A percentile compares a stretch with the other conserved stretches of the same genome.
Conservation (phyloP, 768 basidiomycete species). For the Leucocoprinus leucothites region DNA sequence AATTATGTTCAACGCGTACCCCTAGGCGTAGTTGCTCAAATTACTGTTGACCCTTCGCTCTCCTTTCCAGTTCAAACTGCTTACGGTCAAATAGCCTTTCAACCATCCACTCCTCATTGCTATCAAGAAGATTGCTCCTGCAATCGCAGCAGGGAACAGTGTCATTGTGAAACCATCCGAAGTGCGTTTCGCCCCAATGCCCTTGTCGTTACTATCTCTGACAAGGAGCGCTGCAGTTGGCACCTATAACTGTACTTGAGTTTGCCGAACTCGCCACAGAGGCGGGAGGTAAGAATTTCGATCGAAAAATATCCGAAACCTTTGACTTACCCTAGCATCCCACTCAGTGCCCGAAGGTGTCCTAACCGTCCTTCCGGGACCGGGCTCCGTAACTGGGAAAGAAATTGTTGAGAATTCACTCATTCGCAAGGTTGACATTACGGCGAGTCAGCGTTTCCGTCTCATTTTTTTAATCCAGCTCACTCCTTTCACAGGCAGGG, state of each 20-base stretch:
- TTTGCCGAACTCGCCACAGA: slow-evolving; percentile 62
- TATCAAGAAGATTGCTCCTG: slow-evolving; percentile 85
- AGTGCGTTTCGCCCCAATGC: slow-evolving; percentile 28
- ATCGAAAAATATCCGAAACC: not conserved
- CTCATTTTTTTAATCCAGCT: not conserved
- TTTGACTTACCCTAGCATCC: not conserved
- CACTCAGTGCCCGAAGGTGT: slow-evolving; percentile 76
- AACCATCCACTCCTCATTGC: slow-evolving; percentile 90
- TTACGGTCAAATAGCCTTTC: slow-evolving; percentile 56
- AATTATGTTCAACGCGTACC: slow-evolving; percentile 81
- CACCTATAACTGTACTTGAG: slow-evolving; percentile 77
- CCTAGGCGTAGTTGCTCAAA: slow-evolving; percentile 86
- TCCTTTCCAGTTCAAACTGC: not conserved
- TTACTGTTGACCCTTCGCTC: slow-evolving; percentile 50
- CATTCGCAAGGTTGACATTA: slow-evolving; percentile 81
- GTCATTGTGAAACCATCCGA: slow-evolving; percentile 84
- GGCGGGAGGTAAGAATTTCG: slow-evolving; percentile 53
- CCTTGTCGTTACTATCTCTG: not conserved
- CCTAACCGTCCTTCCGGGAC: slow-evolving; percentile 72
- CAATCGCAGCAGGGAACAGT: slow-evolving; percentile 80
- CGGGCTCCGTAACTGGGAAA: slow-evolving; percentile 60
- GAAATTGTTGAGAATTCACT: slow-evolving; percentile 62
- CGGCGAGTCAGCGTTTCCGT: slow-evolving; percentile 42
- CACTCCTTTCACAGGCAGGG: slow-evolving; percentile 51
- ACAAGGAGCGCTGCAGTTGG: slow-evolving; percentile 40